phyloP scores from a whole-genome alignment of 768 basidiomycete species.

The Pleurotus citrinopileatus region DNA sequence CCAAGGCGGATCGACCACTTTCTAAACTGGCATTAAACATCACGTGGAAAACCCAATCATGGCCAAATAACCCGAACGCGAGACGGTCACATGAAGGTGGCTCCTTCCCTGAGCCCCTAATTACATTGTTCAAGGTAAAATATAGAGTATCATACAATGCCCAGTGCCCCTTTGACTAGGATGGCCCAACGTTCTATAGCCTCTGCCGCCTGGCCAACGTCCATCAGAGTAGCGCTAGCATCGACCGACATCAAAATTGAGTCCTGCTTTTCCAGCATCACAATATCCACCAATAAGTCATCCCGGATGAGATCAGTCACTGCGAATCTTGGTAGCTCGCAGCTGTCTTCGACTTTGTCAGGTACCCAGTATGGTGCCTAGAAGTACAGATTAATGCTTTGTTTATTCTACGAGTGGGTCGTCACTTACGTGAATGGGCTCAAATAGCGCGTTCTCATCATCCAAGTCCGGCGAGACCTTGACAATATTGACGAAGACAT shows the following conservation, averaged over 20 bases:
- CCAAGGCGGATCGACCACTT: neutral
- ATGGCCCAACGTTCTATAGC: constrained; percentile 23
- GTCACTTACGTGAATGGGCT: constrained; percentile 32
- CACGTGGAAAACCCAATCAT: constrained; percentile 1
- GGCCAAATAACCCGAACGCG: constrained; percentile 5
- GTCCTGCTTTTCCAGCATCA: constrained; percentile 19
- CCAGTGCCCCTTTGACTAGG: constrained; percentile 1
- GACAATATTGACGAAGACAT: constrained; percentile 44
- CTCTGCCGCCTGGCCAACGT: constrained; percentile 18
- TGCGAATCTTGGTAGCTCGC: constrained; percentile 16
- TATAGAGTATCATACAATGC: neutral
- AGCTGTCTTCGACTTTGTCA: constrained; percentile 10
- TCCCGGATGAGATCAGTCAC: constrained; percentile 24
- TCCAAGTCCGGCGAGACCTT: constrained; percentile 27
- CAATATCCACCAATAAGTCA: constrained; percentile 30
- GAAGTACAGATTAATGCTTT: neutral
- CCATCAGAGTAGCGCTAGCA: constrained; percentile 22
- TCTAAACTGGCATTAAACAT: constrained; percentile 6
- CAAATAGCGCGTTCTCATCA: constrained; percentile 19
- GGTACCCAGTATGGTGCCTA: constrained; percentile 37
- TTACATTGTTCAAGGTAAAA: too few relatives aligned
- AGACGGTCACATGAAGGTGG: neutral
- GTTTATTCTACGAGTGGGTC: neutral
- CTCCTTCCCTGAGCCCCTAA: too few relatives aligned
- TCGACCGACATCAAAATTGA: constrained; percentile 31